Evolutionary conservation across 305 asterid genomes (phyloP).

Genomic region (Euphrasia arctica): DNA sequence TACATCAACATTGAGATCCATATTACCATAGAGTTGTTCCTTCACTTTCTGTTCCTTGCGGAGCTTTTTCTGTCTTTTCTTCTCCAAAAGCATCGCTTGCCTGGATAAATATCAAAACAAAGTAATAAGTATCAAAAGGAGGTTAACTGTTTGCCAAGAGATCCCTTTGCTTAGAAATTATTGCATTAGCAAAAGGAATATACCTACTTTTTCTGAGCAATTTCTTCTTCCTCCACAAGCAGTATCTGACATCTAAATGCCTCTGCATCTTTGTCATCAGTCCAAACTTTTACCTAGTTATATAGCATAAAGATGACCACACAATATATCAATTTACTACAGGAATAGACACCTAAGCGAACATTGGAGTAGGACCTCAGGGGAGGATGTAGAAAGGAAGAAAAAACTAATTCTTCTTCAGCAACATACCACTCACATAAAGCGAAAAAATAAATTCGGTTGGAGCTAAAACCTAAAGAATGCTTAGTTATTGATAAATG

Average conservation of each 20-base stretch:
- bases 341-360: conserved; percentile 19
- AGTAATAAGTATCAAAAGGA: conserved; percentile 14
- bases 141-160: not conserved
- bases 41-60: conserved; percentile 64
- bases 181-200: conserved; percentile 14
- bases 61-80: conserved; percentile 65
- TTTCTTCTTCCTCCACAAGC: conserved; percentile 99
- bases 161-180: not conserved
- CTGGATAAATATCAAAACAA: conserved; percentile 27
- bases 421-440: conserved; percentile 10
- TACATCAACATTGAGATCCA: conserved; percentile 33
- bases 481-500: conserved; percentile 18
- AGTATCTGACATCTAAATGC: conserved; percentile 92
- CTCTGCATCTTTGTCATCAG: conserved; percentile 91
- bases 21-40: conserved; percentile 33
- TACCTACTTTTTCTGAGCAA: conserved; percentile 88
- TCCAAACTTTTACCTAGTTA: conserved; percentile 87
- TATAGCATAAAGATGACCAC: conserved; percentile 22
- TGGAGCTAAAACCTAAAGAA: conserved; percentile 3
- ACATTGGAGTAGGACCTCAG: conserved; percentile 5
- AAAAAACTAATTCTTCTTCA: conserved; percentile 5
- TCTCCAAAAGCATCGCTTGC: conserved; percentile 58
- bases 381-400: conserved; percentile 10
- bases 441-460: conserved; percentile 5
- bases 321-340: conserved; percentile 2